These are phyloP conservation scores for Voacanga thouarsii DNA, from an alignment of 257 asterid species.

Conservation along the genomic window DNA sequence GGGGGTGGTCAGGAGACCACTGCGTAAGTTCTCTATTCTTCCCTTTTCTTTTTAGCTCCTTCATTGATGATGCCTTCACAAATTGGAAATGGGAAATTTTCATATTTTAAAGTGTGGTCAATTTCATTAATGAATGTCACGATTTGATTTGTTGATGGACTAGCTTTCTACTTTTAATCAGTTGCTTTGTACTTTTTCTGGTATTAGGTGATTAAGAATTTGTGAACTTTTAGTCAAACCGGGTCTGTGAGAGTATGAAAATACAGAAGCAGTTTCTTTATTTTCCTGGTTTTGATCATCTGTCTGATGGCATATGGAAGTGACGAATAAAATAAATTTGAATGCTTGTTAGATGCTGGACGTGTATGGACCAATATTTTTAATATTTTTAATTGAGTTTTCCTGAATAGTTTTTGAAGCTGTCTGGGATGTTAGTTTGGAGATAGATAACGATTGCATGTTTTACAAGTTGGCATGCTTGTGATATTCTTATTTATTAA, in stretches of 20 bases:
- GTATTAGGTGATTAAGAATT: background rate
- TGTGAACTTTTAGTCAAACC: background rate
- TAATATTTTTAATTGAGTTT: background rate
- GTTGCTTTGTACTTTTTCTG: background rate
- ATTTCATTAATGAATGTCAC: background rate
- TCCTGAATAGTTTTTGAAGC: too few relatives aligned
- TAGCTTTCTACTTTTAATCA: background rate
- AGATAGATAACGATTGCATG: background rate
- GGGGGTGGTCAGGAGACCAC: slow-evolving; percentile 99
- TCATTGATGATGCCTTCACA: background rate
- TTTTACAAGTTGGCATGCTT: background rate
- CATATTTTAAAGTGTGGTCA: background rate
- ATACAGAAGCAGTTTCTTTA: background rate
- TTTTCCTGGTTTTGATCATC: background rate
- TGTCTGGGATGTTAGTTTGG: background rate
- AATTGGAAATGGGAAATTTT: background rate
- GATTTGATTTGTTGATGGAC: background rate
- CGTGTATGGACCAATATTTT: background rate
- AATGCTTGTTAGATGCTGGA: background rate
- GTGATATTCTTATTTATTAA: background rate
- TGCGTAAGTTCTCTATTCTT: slow-evolving; percentile 58
- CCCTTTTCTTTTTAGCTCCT: background rate
- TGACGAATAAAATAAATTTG: background rate
- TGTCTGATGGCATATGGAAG: background rate
- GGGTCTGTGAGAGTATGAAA: background rate